Percentiles rank a stretch among this genome's conserved stretches.
Evolutionary conservation across 768 basidiomycete genomes (phyloP).

Genomic region (Tulasnella sp.): DNA sequence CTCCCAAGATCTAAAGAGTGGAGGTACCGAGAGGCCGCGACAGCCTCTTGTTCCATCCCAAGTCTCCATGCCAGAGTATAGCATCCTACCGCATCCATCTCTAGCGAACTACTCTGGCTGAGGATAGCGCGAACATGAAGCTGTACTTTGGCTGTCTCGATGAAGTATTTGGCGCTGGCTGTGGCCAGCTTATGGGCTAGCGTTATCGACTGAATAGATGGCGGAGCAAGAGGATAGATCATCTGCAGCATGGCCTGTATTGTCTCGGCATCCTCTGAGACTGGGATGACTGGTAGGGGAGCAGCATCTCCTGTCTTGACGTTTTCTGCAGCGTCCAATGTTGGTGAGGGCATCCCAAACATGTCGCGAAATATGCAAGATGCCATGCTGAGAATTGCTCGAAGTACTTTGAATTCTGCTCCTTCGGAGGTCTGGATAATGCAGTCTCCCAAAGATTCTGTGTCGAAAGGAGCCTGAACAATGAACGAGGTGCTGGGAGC

Average conservation of each 20-base stretch:
- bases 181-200: neutral
- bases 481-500: neutral
- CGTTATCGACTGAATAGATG: neutral
- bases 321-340: neutral
- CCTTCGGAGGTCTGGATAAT: constrained; percentile 17
- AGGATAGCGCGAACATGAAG: neutral
- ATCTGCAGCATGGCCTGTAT: neutral
- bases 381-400: constrained; percentile 3
- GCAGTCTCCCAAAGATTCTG: neutral
- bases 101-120: neutral
- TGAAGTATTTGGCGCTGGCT: neutral
- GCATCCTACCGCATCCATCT: neutral
- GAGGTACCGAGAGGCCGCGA: neutral
- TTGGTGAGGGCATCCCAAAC: constrained; percentile 7
- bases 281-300: neutral
- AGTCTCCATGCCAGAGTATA: constrained; percentile 5
- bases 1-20: too few relatives aligned
- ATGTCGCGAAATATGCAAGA: constrained; percentile 22
- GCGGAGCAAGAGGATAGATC: neutral
- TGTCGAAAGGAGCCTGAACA: neutral
- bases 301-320: neutral
- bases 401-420: constrained; percentile 14
- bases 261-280: neutral
- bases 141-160: neutral
- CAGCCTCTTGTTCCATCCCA: neutral